Conservation (phyloP, 148 eudicot genomes). For the Tetragonia tetragonoides region DNA sequence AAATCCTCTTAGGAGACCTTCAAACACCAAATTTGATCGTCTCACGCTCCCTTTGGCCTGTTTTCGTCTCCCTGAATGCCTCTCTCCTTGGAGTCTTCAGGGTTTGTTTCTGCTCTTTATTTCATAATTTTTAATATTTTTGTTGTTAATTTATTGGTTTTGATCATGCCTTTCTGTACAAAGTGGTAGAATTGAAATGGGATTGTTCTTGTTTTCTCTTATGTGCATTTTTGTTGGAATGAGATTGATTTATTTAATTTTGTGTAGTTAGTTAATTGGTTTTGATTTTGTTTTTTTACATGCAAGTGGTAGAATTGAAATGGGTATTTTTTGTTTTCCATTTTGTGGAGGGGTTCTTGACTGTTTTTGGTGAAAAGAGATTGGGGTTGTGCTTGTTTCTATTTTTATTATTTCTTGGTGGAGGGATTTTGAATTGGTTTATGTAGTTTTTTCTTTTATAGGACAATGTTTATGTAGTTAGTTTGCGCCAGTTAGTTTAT, state of each 20-base stretch:
- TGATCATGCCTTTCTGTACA: neutral
- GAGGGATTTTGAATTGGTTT: neutral
- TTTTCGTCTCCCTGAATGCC: slow-evolving; percentile 87
- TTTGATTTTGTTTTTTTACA: too few species aligned
- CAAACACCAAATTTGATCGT: slow-evolving; percentile 10
- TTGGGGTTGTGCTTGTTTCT: neutral
- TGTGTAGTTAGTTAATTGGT: too few species aligned
- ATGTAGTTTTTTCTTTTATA: neutral
- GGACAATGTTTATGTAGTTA: too few species aligned
- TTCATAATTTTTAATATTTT: neutral
- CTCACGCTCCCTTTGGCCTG: slow-evolving; percentile 31
- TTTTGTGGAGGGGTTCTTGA: too few species aligned
- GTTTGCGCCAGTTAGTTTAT: too few species aligned
- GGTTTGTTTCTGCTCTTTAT: slow-evolving; percentile 35
- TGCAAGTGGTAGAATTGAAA: too few species aligned
- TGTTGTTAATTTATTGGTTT: too few species aligned
- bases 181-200: neutral
- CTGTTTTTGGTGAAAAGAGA: neutral
- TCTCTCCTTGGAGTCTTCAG: slow-evolving; percentile 60
- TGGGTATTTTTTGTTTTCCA: neutral
- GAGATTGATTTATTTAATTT: neutral
- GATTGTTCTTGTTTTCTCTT: neutral
- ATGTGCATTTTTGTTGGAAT: neutral
- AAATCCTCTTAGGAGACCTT: slow-evolving; percentile 26
- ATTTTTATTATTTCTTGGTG: neutral